Base-by-base conservation (phyloP, 208 protist genomes). In the Wallacemonas sp. region DNA sequence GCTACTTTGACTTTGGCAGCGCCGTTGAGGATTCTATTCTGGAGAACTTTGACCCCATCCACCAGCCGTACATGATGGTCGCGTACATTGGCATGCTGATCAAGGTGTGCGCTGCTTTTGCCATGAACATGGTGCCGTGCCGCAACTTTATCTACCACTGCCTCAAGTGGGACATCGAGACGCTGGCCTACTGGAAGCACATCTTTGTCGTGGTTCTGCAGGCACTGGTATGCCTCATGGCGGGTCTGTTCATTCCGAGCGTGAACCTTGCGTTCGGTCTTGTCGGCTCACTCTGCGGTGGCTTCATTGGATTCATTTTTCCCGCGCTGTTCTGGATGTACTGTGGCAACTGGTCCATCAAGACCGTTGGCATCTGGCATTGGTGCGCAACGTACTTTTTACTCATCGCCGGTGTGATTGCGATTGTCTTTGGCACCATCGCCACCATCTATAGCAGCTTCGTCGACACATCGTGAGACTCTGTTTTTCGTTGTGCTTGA, bases 1-100 rank as follows among this genome's bases (percentile, higher is more conserved):
- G 82, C 19, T 92, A 91, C 76, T 81, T 92, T 52, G 82, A 93
- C 49, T 95, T 95, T 77, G 85, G 36, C 38, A 65, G 58, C 9
- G 48, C 55, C 1, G 68, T 74, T 17, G 21, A 70, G 65, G 78
- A 79, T 19, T 83, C 77, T 14, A 68, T 84, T 2, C 65, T 90
- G 11, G 36, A 74, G 26, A 87, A 83, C 72, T 90, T 76, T 38
- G 76, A 90, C 54, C 87, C 83, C 8, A 46, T 86, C 33, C 54
- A 74, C 21, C 64, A 87, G 48, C 48, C n/a, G n/a, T n/a, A n/a
- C n/a, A n/a, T n/a, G n/a, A n/a, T n/a, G n/a, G n/a, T n/a, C n/a
- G n/a, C n/a, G n/a, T n/a, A n/a, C n/a, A n/a, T n/a, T n/a, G n/a
- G n/a, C n/a, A n/a, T n/a, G n/a, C n/a, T n/a, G n/a, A 32, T 85